A percentile compares a stretch with the other conserved stretches of the same genome.
These are phyloP conservation scores for Russula foetens DNA, from an alignment of 768 basidiomycete genomes.

Conservation along the genomic window DNA sequence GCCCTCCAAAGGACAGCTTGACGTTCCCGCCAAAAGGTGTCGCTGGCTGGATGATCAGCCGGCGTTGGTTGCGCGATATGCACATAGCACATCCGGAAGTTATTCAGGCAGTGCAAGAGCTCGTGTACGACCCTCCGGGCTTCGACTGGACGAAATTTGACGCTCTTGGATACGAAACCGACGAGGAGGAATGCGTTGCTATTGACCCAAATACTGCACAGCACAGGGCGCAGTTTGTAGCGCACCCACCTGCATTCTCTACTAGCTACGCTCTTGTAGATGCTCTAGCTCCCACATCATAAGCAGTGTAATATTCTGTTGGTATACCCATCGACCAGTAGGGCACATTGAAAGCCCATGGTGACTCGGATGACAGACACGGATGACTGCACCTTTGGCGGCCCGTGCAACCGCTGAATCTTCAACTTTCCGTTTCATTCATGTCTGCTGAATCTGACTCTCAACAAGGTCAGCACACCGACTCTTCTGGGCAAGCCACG, in stretches of 20 bases:
- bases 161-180: slow-evolving; percentile 51
- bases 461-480: background rate
- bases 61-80: slow-evolving; percentile 45
- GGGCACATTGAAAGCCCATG: no score
- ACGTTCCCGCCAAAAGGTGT: slow-evolving; percentile 56
- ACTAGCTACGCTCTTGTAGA: slow-evolving; percentile 27
- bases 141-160: slow-evolving; percentile 44
- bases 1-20: slow-evolving; percentile 48
- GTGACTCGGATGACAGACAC: no score
- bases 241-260: slow-evolving; percentile 6
- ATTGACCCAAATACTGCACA: slow-evolving; percentile 6
- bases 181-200: slow-evolving; percentile 28
- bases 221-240: slow-evolving; percentile 13
- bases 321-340: no score
- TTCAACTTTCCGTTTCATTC: no score
- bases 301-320: background rate
- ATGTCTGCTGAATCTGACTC: background rate
- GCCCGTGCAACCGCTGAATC: background rate
- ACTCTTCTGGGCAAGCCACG: background rate
- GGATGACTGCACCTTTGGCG: background rate
- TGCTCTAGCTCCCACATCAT: slow-evolving; percentile 22
- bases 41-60: slow-evolving; percentile 70
- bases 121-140: slow-evolving; percentile 39
- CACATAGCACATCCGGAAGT: slow-evolving; percentile 42
- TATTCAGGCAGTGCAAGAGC: slow-evolving; percentile 32